Conservation (phyloP, 2,329 filamentous ascomycete species). For the Scedosporium dehoogii region DNA sequence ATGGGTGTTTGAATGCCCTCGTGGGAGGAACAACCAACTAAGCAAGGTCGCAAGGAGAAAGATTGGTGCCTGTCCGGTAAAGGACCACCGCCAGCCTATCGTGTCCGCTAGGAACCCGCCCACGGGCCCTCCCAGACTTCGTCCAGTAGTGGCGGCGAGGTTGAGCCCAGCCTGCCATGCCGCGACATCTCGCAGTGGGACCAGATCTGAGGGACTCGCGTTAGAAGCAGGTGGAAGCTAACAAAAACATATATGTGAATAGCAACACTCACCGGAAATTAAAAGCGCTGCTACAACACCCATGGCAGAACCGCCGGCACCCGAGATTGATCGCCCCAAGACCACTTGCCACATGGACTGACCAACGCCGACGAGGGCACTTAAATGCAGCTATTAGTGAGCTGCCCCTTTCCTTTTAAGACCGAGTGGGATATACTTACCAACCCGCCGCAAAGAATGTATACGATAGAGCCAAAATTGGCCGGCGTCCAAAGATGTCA, state of each 20-base stretch:
- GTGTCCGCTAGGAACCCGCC: constrained; percentile 55
- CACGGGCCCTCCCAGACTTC: constrained; percentile 41
- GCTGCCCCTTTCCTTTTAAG: neutral
- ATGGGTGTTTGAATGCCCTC: neutral
- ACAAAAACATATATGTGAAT: neutral
- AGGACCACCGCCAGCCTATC: constrained; percentile 61
- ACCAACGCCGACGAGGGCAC: constrained; percentile 24
- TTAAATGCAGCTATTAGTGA: neutral
- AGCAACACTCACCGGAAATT: constrained; percentile 31
- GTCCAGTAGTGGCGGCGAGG: constrained; percentile 38
- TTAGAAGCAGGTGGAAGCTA: no score
- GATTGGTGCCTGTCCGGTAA: constrained; percentile 51
- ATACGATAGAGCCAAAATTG: constrained; percentile 17
- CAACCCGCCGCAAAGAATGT: constrained; percentile 18
- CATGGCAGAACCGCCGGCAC: constrained; percentile 41
- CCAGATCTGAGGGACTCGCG: constrained; percentile 26
- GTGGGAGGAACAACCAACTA: constrained; percentile 38
- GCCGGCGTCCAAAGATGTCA: constrained; percentile 18
- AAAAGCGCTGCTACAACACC: constrained; percentile 39
- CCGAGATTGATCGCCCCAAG: constrained; percentile 39
- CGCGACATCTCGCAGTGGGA: constrained; percentile 41
- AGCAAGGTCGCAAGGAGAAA: constrained; percentile 43
- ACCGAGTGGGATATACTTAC: constrained; percentile 5
- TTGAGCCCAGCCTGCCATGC: constrained; percentile 45
- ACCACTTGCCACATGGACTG: constrained; percentile 38